These are phyloP conservation scores for Fusarium clavum DNA, from an alignment of 2,329 filamentous ascomycete species.

Conservation along the genomic window DNA sequence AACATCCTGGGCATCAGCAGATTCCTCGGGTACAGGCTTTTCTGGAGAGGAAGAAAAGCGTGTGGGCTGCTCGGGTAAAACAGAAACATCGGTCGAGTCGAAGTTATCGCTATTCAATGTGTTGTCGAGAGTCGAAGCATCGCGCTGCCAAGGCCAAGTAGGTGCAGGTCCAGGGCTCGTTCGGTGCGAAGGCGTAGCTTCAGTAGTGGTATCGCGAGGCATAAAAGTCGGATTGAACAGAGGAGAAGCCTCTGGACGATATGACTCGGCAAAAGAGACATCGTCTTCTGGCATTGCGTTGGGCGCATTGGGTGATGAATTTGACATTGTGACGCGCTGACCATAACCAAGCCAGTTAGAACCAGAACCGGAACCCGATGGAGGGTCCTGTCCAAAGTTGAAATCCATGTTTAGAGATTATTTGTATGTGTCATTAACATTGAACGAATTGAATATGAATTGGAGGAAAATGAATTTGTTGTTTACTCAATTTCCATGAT, in stretches of 20 bases:
- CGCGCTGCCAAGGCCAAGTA: slow-evolving; percentile 38
- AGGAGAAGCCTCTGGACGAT: slow-evolving; percentile 40
- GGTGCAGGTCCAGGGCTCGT: slow-evolving; percentile 24
- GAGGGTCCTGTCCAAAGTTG: slow-evolving; percentile 28
- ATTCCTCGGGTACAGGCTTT: neutral
- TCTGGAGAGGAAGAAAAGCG: slow-evolving; percentile 21
- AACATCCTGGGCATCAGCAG: neutral
- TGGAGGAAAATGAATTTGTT: slow-evolving; percentile 22
- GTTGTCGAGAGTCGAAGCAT: slow-evolving; percentile 16
- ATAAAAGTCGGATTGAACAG: slow-evolving; percentile 39
- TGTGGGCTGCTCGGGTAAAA: neutral
- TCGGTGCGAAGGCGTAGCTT: slow-evolving; percentile 3
- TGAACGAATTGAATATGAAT: neutral
- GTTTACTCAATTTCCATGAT: slow-evolving; percentile 26
- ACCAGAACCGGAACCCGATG: slow-evolving; percentile 24
- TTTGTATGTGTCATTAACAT: neutral
- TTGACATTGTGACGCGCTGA: slow-evolving; percentile 27
- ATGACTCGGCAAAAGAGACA: slow-evolving; percentile 44
- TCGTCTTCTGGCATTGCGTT: slow-evolving; percentile 34
- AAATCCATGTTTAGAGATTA: slow-evolving; percentile 32
- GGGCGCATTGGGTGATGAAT: slow-evolving; percentile 35
- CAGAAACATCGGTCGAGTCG: slow-evolving; percentile 21
- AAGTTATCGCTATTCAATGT: slow-evolving; percentile 9
- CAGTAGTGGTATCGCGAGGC: slow-evolving; percentile 14
- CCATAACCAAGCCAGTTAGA: slow-evolving; percentile 38